Conservation (phyloP, 108 stramenopile species). For the Skeletonema menzelii region DNA sequence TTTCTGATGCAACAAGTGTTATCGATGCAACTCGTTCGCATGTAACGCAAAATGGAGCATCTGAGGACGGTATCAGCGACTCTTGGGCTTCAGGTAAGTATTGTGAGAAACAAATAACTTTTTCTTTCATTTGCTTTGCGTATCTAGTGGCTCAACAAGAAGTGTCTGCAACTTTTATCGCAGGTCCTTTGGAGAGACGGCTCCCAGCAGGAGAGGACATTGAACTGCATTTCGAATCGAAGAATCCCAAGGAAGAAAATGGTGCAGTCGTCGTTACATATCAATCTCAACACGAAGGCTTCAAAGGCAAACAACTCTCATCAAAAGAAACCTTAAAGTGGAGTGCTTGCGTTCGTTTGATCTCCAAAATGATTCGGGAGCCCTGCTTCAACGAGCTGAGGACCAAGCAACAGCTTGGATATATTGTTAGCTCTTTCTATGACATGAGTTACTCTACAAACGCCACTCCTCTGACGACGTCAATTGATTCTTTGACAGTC, state of each 20-base stretch:
- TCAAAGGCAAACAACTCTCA: constrained; percentile 67
- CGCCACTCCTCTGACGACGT: constrained; percentile 41
- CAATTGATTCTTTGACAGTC: constrained; percentile 71
- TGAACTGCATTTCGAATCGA: constrained; percentile 73
- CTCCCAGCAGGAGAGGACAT: constrained; percentile 61
- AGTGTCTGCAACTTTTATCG: not conserved
- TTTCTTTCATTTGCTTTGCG: not conserved
- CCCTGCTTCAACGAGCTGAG: constrained; percentile 82
- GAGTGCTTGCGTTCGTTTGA: constrained; percentile 71
- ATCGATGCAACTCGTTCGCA: constrained; percentile 15
- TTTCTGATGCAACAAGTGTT: constrained; percentile 34
- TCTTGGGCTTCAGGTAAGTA: constrained; percentile 31
- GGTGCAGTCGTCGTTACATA: constrained; percentile 76
- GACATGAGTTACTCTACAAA: constrained; percentile 5
- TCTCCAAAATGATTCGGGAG: constrained; percentile 82
- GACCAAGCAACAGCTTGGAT: constrained; percentile 81
- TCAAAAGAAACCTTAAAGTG: constrained; percentile 55
- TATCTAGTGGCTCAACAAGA: no score
- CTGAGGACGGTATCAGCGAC: not conserved
- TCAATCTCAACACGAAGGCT: constrained; percentile 73
- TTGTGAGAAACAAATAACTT: not conserved
- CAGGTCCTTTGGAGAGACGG: constrained; percentile 58
- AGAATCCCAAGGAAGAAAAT: constrained; percentile 80
- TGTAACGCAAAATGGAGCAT: not conserved
- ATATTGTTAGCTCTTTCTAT: constrained; percentile 75